phyloP scores from a whole-genome alignment of 306 rosid genomes.

The Prunus mongolica region DNA sequence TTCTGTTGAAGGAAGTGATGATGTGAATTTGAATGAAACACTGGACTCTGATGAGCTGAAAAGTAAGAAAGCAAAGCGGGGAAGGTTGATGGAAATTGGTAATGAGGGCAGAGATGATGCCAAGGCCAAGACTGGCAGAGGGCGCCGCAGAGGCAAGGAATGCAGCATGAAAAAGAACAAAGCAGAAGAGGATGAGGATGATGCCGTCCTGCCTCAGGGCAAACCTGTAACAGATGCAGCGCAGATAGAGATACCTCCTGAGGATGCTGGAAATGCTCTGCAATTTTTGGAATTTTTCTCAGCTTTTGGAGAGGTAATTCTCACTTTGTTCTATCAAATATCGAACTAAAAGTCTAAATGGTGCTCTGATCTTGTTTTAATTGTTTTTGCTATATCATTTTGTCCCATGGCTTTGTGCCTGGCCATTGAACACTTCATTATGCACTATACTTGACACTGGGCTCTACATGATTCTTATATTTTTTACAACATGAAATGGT shows the following conservation, averaged over 20 bases:
- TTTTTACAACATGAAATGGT: not conserved
- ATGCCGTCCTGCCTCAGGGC: constrained; percentile 50
- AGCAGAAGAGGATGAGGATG: constrained; percentile 8
- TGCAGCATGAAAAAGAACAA: constrained; percentile 12
- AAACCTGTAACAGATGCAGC: constrained; percentile 34
- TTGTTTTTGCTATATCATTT: not conserved
- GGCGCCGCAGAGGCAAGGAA: constrained; percentile 7
- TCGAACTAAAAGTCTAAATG: not conserved
- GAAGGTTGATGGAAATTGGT: constrained; percentile 48
- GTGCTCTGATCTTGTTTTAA: not conserved
- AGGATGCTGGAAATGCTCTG: constrained; percentile 66
- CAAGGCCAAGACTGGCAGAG: constrained; percentile 11
- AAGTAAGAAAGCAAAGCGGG: constrained; percentile 42
- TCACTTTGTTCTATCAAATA: not conserved
- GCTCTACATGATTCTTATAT: not conserved
- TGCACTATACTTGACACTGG: not conserved
- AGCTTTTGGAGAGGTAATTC: constrained; percentile 69
- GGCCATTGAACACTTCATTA: not conserved
- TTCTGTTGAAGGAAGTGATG: constrained; percentile 35
- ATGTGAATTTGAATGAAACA: constrained; percentile 15
- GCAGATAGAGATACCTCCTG: constrained; percentile 47
- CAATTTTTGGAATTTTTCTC: constrained; percentile 77
- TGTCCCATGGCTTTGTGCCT: too few species aligned
- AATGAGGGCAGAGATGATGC: constrained; percentile 39
- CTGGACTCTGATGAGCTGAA: constrained; percentile 12